Evolutionary conservation across 108 stramenopile genomes (phyloP), one percentile per base, ranked within the genome.

Genomic region (Asterionellopsis glacialis): DNA sequence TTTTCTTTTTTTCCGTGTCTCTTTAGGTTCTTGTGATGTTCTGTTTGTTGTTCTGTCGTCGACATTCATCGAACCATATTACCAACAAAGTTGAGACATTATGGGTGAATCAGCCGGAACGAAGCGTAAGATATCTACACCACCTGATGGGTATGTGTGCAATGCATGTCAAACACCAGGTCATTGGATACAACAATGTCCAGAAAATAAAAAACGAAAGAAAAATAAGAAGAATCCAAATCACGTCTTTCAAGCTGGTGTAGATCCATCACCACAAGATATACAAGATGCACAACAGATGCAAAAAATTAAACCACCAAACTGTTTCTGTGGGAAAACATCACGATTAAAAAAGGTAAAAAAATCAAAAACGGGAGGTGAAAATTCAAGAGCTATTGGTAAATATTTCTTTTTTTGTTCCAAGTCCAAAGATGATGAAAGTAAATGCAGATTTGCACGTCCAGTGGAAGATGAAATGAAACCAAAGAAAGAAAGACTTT

Each of bases 181-280:
- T 24, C 87, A 88, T 58, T 88, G 87, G 87, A 88, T 88, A 18
- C 87, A 88, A 59, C 76, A 78, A 49, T 88, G 87, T 55, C 79
- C 81, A 1, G 74, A 70, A 16, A 76, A 78, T 24, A 68, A 73
- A 48, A 69, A 65, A 33, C 62, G 57, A 33, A 72, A 74, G 38
- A 73, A 70, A 56, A 63, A 60, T 4, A 53, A 48, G 41, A 61
- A 47, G 21, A 68, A 63, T 16, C 41, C 57, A 6, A 55, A 74
- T 16, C 58, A 45, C 0, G 55, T 45, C 23, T 33, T 28, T 26
- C 54, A 59, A 54, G 72, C 87, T 21, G 87, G 87, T 11, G 68
- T 80, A 16, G 87, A 88, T 65, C 87, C 87, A 1, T 84, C 83
- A 10, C 63, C 61, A 12, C 64, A 79, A 55, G 83, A 88, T 58